Percentiles rank a stretch among this genome's conserved stretches.
Conservation (phyloP, 2,329 filamentous ascomycete genomes). For the Stemphylium lycopersici region DNA sequence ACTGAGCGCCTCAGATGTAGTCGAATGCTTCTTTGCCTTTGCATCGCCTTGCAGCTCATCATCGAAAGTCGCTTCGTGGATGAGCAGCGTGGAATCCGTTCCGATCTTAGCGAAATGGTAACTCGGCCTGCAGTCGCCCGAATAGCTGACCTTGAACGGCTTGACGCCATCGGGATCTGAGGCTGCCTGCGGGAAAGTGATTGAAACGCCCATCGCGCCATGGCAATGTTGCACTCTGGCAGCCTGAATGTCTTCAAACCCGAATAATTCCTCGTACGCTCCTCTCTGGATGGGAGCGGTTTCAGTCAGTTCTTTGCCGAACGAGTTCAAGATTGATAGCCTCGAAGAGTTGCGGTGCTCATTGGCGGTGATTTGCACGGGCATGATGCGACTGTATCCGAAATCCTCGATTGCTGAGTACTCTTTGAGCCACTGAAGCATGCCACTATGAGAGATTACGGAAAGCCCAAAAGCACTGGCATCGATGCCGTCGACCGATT, state of each 20-base stretch:
- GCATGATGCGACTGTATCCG: conserved; percentile 67
- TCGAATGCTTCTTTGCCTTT: conserved; percentile 85
- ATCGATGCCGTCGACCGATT: conserved; percentile 39
- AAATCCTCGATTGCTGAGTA: conserved; percentile 79
- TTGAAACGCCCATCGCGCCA: conserved; percentile 74
- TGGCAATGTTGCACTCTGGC: conserved; percentile 78
- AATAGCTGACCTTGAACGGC: conserved; percentile 86
- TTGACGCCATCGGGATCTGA: conserved; percentile 41
- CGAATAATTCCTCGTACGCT: conserved; percentile 58
- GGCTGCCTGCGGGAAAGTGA: conserved; percentile 70
- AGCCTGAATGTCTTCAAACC: conserved; percentile 70
- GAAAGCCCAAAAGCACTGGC: conserved; percentile 33
- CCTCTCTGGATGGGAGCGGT: conserved; percentile 15
- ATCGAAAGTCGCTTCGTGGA: conserved; percentile 97
- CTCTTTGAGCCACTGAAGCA: conserved; percentile 79
- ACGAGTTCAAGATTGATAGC: conserved; percentile 37
- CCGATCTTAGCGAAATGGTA: conserved; percentile 73
- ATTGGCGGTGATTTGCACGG: conserved; percentile 53
- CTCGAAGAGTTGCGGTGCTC: conserved; percentile 16
- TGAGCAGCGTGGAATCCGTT: conserved; percentile 75
- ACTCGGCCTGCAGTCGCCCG: conserved; percentile 84
- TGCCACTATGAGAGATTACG: conserved; percentile 72
- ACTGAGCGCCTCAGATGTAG: conserved; percentile 81
- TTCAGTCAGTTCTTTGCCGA: conserved; percentile 10
- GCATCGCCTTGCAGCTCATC: conserved; percentile 82